phyloP scores from a whole-genome alignment of 192 early-diverging fungal species.

The Powellomyces hirtus region DNA sequence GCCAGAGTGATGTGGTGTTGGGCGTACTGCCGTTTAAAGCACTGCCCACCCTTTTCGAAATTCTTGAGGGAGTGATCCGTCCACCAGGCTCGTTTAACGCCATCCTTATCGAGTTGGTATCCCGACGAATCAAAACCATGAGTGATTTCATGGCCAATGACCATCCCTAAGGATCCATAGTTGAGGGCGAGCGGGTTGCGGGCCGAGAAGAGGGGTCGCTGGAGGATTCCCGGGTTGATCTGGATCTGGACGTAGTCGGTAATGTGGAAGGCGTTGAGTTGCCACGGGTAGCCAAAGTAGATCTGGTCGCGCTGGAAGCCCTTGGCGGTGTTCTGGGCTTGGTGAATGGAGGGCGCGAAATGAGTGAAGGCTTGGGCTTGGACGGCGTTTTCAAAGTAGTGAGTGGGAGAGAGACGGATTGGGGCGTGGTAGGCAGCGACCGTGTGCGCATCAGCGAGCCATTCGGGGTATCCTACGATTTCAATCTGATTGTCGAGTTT shows the following conservation, averaged over 20 bases:
- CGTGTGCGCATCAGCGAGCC: constrained; percentile 54
- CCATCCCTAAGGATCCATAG: constrained; percentile 65
- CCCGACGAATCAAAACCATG: constrained; percentile 72
- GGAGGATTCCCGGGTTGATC: constrained; percentile 60
- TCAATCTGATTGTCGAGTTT: constrained; percentile 58
- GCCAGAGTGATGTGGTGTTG: constrained; percentile 46
- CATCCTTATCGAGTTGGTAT: constrained; percentile 52
- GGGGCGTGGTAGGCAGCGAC: constrained; percentile 54
- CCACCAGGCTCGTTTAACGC: constrained; percentile 49
- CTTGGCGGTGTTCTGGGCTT: constrained; percentile 1
- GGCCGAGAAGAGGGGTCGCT: constrained; percentile 60
- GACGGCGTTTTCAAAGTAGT: constrained; percentile 66
- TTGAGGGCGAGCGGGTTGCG: constrained; percentile 59
- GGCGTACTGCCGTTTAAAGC: constrained; percentile 67
- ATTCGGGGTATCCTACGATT: constrained; percentile 64
- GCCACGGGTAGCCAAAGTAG: constrained; percentile 42
- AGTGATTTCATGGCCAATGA: constrained; percentile 76
- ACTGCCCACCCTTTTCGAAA: constrained; percentile 55
- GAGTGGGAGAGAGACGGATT: constrained; percentile 39
- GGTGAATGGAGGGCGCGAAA: constrained; percentile 36
- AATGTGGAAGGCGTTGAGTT: constrained; percentile 44
- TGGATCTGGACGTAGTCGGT: constrained; percentile 40
- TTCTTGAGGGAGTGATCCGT: constrained; percentile 21
- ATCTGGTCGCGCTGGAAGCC: constrained; percentile 25
- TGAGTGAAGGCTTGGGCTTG: constrained; percentile 39